These are phyloP conservation scores for Acmispon strigosus DNA, from an alignment of 306 rosid species.

Conservation along the genomic window DNA sequence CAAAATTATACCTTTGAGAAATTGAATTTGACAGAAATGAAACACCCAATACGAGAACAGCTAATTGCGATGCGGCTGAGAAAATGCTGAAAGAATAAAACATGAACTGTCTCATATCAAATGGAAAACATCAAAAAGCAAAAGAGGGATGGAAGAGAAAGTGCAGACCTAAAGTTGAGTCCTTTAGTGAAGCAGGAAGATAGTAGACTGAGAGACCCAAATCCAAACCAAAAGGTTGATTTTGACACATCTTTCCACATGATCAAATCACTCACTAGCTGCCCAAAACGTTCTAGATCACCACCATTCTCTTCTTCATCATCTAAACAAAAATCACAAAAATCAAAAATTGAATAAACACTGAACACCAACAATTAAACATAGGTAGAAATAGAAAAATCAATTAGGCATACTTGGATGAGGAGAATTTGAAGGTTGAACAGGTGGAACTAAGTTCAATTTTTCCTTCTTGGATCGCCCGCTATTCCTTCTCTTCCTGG, in stretches of 20 bases:
- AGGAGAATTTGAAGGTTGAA: constrained; percentile 41
- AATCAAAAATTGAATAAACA: neutral
- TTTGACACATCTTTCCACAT: constrained; percentile 85
- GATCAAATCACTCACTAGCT: constrained; percentile 51
- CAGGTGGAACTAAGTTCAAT: constrained; percentile 28
- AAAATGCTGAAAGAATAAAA: constrained; percentile 47
- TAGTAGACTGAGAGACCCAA: constrained; percentile 51
- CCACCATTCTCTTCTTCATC: constrained; percentile 39
- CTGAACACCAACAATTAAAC: neutral
- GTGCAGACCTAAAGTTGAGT: constrained; percentile 50
- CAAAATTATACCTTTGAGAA: constrained; percentile 47
- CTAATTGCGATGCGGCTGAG: constrained; percentile 61
- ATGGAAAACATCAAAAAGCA: no score
- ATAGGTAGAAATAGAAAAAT: neutral
- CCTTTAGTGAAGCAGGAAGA: constrained; percentile 69
- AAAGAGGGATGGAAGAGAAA: neutral
- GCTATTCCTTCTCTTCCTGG: constrained; percentile 34
- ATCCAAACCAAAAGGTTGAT: constrained; percentile 84
- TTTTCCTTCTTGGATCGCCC: constrained; percentile 65
- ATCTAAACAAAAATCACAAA: constrained; percentile 24
- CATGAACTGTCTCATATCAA: neutral
- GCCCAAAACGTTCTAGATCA: constrained; percentile 50
- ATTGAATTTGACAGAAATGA: constrained; percentile 71
- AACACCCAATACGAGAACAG: constrained; percentile 51
- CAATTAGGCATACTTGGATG: constrained; percentile 38